phyloP scores from a whole-genome alignment of 768 basidiomycete species.

The Phylloporus scabripes region DNA sequence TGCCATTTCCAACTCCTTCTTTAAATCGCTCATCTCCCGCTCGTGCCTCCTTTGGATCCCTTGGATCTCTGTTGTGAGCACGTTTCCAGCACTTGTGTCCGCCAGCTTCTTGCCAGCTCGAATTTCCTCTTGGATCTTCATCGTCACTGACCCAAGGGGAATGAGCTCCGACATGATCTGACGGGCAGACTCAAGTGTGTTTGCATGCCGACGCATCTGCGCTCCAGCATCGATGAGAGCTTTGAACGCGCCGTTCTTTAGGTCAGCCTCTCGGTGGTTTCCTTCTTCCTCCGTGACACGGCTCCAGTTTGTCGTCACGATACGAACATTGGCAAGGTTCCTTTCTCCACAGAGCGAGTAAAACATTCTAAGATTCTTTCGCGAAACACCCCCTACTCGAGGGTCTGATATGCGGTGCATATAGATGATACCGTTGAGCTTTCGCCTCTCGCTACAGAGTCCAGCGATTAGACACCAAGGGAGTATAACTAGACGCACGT shows the following conservation, averaged over 20 bases:
- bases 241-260: constrained; percentile 38
- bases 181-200: constrained; percentile 36
- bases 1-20: constrained; percentile 39
- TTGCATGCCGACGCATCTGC: constrained; percentile 33
- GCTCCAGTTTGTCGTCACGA: constrained; percentile 46
- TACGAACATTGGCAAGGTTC: constrained; percentile 38
- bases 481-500: not conserved
- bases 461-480: not conserved
- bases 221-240: constrained; percentile 28
- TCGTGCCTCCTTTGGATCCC: constrained; percentile 7
- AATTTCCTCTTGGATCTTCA: constrained; percentile 46
- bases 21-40: constrained; percentile 37
- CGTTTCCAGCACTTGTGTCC: constrained; percentile 44
- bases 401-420: constrained; percentile 43
- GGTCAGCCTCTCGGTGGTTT: constrained; percentile 23
- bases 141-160: constrained; percentile 29
- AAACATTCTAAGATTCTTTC: constrained; percentile 41
- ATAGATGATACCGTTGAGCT: constrained; percentile 41
- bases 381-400: constrained; percentile 14
- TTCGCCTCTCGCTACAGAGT: constrained; percentile 5
- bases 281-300: constrained; percentile 26
- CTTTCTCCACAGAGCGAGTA: constrained; percentile 40
- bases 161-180: constrained; percentile 37
- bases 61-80: constrained; percentile 36
- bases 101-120: constrained; percentile 37